Evolutionary conservation across 306 rosid genomes (phyloP).

Genomic region (Corylus avellana): DNA sequence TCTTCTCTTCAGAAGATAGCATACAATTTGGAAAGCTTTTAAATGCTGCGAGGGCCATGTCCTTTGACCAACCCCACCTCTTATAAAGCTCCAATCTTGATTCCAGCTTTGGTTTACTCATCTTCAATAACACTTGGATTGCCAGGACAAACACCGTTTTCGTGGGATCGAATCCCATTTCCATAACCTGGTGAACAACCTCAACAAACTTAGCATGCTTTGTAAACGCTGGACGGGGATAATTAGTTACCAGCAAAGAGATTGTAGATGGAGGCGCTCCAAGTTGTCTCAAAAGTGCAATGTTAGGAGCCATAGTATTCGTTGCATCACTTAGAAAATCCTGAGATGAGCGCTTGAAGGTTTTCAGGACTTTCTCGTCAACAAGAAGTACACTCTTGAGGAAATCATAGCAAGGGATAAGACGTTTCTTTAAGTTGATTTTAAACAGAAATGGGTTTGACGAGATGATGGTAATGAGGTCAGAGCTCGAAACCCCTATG

Average conservation of each 20-base stretch:
- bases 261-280: constrained; percentile 3
- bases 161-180: constrained; percentile 24
- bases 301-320: constrained; percentile 18
- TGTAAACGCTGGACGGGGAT: neutral
- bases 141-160: constrained; percentile 22
- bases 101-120: constrained; percentile 8
- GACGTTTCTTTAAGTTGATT: constrained; percentile 18
- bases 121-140: neutral
- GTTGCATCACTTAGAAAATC: neutral
- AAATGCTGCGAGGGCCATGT: constrained; percentile 23
- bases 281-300: constrained; percentile 16
- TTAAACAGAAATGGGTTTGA: neutral
- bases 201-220: constrained; percentile 9
- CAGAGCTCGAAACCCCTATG: constrained; percentile 27
- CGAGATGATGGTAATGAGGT: constrained; percentile 6
- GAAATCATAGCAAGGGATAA: constrained; percentile 25
- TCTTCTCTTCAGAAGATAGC: constrained; percentile 25
- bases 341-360: constrained; percentile 6
- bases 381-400: constrained; percentile 14
- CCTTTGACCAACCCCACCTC: constrained; percentile 37
- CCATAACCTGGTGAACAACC: constrained; percentile 4
- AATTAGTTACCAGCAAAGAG: constrained; percentile 7
- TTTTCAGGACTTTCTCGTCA: neutral
- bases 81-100: constrained; percentile 16
- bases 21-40: constrained; percentile 23